Percentiles rank a stretch among this genome's conserved stretches.
phyloP scores from a whole-genome alignment of 2,329 filamentous ascomycete species.

The Rhinocladiella similis region DNA sequence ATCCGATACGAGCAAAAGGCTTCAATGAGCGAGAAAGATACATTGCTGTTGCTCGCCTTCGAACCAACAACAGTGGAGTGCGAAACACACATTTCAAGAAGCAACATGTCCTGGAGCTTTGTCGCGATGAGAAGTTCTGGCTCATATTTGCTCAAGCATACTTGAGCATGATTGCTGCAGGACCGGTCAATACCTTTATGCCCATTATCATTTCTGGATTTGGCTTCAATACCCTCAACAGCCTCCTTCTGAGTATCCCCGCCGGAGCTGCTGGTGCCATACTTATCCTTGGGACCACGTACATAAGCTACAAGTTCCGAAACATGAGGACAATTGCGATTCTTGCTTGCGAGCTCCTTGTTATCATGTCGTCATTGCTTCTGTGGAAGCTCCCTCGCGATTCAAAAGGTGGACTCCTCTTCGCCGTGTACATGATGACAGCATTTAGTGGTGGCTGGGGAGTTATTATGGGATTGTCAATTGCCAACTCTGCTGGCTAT shows the following conservation, averaged over 20 bases:
- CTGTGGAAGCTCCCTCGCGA: constrained; percentile 46
- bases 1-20: constrained; percentile 68
- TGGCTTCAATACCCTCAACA: constrained; percentile 62
- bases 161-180: constrained; percentile 67
- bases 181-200: constrained; percentile 62
- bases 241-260: constrained; percentile 61
- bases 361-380: constrained; percentile 43
- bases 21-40: constrained; percentile 62
- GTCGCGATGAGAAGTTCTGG: constrained; percentile 65
- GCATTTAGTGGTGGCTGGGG: constrained; percentile 49
- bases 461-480: constrained; percentile 51
- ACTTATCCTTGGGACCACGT: constrained; percentile 41
- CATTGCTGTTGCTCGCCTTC: constrained; percentile 64
- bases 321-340: constrained; percentile 41
- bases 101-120: constrained; percentile 58
- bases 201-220: constrained; percentile 67
- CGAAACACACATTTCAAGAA: constrained; percentile 61
- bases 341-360: constrained; percentile 43
- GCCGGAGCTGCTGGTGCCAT: constrained; percentile 41
- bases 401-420: constrained; percentile 47
- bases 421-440: constrained; percentile 52
- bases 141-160: constrained; percentile 67
- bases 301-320: constrained; percentile 40
- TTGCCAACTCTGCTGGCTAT: constrained; percentile 35
- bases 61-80: constrained; percentile 64